Conservation (phyloP, 1,139 yeast genomes). For the Magnusiomyces magnusii region DNA sequence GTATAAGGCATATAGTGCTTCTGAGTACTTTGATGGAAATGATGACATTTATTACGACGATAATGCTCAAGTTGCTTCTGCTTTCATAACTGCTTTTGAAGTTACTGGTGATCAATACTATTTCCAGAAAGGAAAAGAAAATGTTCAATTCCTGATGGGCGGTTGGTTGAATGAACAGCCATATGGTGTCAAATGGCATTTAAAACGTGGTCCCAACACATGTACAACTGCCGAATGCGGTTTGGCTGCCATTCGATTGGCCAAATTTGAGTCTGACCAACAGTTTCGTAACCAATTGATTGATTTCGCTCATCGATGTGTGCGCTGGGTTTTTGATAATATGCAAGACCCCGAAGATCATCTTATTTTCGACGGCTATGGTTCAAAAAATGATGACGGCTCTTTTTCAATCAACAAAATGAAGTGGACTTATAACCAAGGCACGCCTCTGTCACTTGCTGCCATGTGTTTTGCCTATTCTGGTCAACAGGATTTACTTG, state of each 20-base stretch:
- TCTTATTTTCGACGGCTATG: constrained; percentile 55
- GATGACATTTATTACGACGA: constrained; percentile 66
- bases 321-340: constrained; percentile 46
- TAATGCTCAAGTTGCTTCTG: constrained; percentile 68
- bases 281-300: constrained; percentile 34
- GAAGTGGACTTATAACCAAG: constrained; percentile 67
- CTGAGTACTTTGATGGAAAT: constrained; percentile 49
- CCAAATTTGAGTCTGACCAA: constrained; percentile 22
- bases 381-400: constrained; percentile 42
- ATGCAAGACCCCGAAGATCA: constrained; percentile 51
- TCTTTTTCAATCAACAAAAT: constrained; percentile 21
- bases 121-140: constrained; percentile 51
- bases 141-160: constrained; percentile 56
- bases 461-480: constrained; percentile 48
- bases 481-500: constrained; percentile 46
- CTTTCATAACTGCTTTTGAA: constrained; percentile 59
- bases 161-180: constrained; percentile 44
- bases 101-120: constrained; percentile 51
- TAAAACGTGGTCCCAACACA: constrained; percentile 53
- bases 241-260: constrained; percentile 53
- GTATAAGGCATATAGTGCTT: constrained; percentile 51
- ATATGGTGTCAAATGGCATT: constrained; percentile 67
- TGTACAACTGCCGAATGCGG: constrained; percentile 72
- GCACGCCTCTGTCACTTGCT: constrained; percentile 54
- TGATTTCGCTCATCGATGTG: constrained; percentile 48